A percentile compares a stretch with the other conserved stretches of the same genome.
phyloP scores from a whole-genome alignment of 352 stramenopile genomes.

The Pythium graminicola region DNA sequence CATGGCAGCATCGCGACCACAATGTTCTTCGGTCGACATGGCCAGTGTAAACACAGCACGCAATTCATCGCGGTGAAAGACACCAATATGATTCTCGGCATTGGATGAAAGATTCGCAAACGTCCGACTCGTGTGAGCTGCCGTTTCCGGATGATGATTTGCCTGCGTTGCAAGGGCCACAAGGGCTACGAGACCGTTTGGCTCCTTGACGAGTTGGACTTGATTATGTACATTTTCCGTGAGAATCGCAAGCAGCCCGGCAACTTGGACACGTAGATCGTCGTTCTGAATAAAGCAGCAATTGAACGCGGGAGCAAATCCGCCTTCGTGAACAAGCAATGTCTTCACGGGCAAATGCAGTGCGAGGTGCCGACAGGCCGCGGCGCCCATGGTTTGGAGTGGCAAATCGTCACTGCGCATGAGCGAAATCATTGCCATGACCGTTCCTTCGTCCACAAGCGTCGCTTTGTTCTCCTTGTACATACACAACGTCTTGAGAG shows the following conservation, averaged over 20 bases:
- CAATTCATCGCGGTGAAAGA: constrained; percentile 82
- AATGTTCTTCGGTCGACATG: constrained; percentile 73
- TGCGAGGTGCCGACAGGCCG: constrained; percentile 83
- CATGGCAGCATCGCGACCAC: constrained; percentile 87
- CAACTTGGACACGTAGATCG: constrained; percentile 86
- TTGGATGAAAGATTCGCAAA: constrained; percentile 92
- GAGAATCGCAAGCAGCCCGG: constrained; percentile 85
- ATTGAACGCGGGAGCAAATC: constrained; percentile 52
- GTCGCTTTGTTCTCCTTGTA: constrained; percentile 89
- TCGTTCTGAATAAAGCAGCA: constrained; percentile 56
- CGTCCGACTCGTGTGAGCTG: constrained; percentile 81
- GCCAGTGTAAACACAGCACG: constrained; percentile 70
- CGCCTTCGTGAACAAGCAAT: constrained; percentile 61
- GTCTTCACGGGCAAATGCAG: constrained; percentile 68
- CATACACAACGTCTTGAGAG: constrained; percentile 88
- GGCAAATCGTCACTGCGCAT: constrained; percentile 65
- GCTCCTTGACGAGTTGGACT: constrained; percentile 75
- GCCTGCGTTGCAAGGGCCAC: constrained; percentile 50
- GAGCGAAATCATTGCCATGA: constrained; percentile 81
- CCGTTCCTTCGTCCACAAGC: constrained; percentile 81
- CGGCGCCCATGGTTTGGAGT: constrained; percentile 85
- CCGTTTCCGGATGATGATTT: constrained; percentile 65
- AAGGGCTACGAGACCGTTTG: constrained; percentile 52
- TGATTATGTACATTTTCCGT: constrained; percentile 91
- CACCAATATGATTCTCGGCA: constrained; percentile 82